Conservation (phyloP, 768 basidiomycete genomes). For the Crepidotus variabilis region DNA sequence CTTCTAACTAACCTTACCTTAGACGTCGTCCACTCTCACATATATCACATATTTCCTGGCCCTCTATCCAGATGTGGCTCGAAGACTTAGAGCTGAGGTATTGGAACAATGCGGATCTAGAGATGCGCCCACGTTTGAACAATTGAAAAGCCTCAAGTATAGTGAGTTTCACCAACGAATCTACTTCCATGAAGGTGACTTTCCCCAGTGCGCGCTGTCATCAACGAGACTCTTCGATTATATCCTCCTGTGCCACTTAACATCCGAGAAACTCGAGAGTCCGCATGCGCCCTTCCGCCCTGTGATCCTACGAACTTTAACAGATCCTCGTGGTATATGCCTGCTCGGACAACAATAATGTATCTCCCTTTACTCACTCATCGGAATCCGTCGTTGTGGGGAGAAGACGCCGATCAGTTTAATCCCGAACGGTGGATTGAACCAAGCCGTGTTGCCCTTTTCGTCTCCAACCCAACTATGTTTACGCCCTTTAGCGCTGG, state of each 20-base stretch:
- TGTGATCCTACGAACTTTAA: slow-evolving; percentile 44
- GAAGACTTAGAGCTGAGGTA: slow-evolving; percentile 57
- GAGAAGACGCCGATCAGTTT: slow-evolving; percentile 71
- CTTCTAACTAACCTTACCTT: neutral
- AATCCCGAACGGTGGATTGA: slow-evolving; percentile 78
- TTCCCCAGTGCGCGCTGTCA: slow-evolving; percentile 61
- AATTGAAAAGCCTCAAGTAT: slow-evolving; percentile 60
- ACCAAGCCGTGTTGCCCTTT: slow-evolving; percentile 43
- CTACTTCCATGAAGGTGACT: neutral
- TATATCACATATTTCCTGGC: slow-evolving; percentile 70
- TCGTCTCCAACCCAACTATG: slow-evolving; percentile 61
- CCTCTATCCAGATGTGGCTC: slow-evolving; percentile 52
- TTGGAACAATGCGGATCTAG: slow-evolving; percentile 48
- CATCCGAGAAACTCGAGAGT: slow-evolving; percentile 51
- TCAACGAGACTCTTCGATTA: slow-evolving; percentile 74
- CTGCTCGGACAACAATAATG: slow-evolving; percentile 50
- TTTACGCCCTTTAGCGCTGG: slow-evolving; percentile 75
- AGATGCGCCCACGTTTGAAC: slow-evolving; percentile 48
- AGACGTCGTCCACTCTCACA: slow-evolving; percentile 72
- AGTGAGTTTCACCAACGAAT: slow-evolving; percentile 32
- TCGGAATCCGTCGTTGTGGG: slow-evolving; percentile 67
- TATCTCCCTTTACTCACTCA: slow-evolving; percentile 64
- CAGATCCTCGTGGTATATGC: slow-evolving; percentile 46
- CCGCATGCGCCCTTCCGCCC: slow-evolving; percentile 46
- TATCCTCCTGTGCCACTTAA: slow-evolving; percentile 81